phyloP scores from a whole-genome alignment of 805 yeast species.

The Tetrapisispora arboricola region DNA sequence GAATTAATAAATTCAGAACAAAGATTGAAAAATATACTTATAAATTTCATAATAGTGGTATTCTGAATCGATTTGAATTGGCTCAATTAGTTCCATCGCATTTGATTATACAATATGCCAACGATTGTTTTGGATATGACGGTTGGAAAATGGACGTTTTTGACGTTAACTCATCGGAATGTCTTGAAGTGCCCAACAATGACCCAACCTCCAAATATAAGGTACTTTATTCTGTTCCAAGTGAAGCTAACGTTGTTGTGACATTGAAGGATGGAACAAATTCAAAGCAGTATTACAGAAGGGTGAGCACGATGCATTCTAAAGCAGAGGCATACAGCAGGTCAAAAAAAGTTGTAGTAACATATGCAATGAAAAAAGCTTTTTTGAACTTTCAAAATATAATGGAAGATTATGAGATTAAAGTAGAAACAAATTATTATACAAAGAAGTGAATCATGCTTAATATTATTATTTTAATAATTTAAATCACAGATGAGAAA shows the following conservation, averaged over 20 bases:
- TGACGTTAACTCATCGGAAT: slow-evolving; percentile 16
- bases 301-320: slow-evolving; percentile 48
- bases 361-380: slow-evolving; percentile 73
- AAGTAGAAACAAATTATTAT: slow-evolving; percentile 28
- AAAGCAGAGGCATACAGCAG: slow-evolving; percentile 69
- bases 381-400: slow-evolving; percentile 72
- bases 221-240: slow-evolving; percentile 19
- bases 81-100: slow-evolving; percentile 28
- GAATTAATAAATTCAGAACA: slow-evolving; percentile 40
- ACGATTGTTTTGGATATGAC: slow-evolving; percentile 43
- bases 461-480: too few species aligned
- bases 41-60: slow-evolving; percentile 19
- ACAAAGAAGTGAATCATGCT: slow-evolving; percentile 22
- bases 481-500: too few species aligned
- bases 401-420: slow-evolving; percentile 27
- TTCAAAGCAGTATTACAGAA: slow-evolving; percentile 71
- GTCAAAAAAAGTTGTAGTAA: slow-evolving; percentile 76
- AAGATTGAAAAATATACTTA: slow-evolving; percentile 33
- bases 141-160: slow-evolving; percentile 46
- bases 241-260: slow-evolving; percentile 46
- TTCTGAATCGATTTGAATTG: slow-evolving; percentile 20
- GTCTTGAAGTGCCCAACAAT: slow-evolving; percentile 4
- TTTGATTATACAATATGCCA: slow-evolving; percentile 33
- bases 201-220: slow-evolving; percentile 7
- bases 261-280: slow-evolving; percentile 72